Evolutionary conservation across 192 early-diverging fungal genomes (phyloP).

Genomic region (Podila clonocystis): DNA sequence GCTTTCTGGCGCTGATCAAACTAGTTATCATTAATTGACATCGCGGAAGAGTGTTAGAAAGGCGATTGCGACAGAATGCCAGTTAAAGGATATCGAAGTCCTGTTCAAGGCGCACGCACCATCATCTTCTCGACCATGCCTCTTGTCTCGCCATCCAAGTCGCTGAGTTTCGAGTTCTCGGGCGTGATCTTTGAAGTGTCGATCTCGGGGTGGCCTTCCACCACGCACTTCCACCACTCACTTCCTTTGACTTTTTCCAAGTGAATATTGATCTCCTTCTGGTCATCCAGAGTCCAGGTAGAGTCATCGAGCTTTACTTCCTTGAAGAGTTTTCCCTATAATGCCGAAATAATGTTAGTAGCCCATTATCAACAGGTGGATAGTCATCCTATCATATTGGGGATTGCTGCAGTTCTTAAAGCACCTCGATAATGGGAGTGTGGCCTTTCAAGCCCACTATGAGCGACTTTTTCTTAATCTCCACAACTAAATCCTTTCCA

Average conservation of each 20-base stretch:
- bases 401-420: neutral
- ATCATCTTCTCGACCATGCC: slow-evolving; percentile 98
- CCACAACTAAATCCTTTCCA: slow-evolving; percentile 71
- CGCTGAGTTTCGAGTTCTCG: slow-evolving; percentile 87
- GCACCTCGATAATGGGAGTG: slow-evolving; percentile 76
- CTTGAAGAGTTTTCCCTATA: slow-evolving; percentile 75
- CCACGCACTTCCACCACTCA: slow-evolving; percentile 93
- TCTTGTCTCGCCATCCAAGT: slow-evolving; percentile 90
- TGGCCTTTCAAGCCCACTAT: slow-evolving; percentile 78
- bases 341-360: neutral
- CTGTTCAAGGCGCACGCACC: slow-evolving; percentile 53
- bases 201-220: slow-evolving; percentile 81
- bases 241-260: slow-evolving; percentile 84
- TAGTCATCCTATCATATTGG: slow-evolving; percentile 4
- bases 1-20: slow-evolving; percentile 91
- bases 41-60: too few species aligned
- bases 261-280: slow-evolving; percentile 78
- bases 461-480: slow-evolving; percentile 72
- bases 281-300: slow-evolving; percentile 84
- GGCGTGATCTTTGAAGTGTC: slow-evolving; percentile 91
- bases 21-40: slow-evolving; percentile 40
- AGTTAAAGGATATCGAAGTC: neutral
- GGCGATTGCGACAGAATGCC: too few species aligned
- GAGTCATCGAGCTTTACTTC: slow-evolving; percentile 78
- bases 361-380: too few species aligned